A percentile compares a stretch with the other conserved stretches of the same genome.
Evolutionary conservation across 1,139 yeast genomes (phyloP).

Genomic region (Suhomyces coccinellae): DNA sequence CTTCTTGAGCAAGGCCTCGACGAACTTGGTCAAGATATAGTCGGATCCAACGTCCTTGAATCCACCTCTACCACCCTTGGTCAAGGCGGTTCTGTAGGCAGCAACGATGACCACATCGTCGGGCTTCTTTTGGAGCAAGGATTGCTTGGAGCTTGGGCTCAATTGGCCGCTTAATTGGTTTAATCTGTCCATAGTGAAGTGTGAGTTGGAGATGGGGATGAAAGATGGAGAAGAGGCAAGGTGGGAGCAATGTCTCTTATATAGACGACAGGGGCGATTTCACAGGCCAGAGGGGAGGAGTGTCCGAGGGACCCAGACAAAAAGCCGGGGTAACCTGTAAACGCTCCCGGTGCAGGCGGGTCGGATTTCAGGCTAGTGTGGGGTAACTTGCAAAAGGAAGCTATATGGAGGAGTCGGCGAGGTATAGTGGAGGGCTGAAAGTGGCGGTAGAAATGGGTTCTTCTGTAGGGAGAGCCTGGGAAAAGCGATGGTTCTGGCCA

Average conservation of each 20-base stretch:
- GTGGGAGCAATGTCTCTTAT: conserved; percentile 1
- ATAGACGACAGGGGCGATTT: conserved; percentile 4
- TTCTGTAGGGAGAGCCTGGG: background rate
- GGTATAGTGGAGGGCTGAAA: background rate
- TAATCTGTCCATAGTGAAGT: conserved; percentile 54
- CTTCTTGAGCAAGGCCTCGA: conserved; percentile 60
- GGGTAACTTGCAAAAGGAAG: conserved; percentile 2
- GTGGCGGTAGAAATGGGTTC: background rate
- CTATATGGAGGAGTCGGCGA: background rate
- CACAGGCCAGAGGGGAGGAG: conserved; percentile 12
- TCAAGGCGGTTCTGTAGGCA: conserved; percentile 87
- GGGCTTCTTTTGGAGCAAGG: conserved; percentile 58
- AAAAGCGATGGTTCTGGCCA: too few relatives aligned
- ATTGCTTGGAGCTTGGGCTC: conserved; percentile 46
- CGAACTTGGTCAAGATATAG: conserved; percentile 64
- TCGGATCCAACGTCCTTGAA: conserved; percentile 78
- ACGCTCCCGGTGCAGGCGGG: background rate
- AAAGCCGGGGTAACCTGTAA: conserved; percentile 3
- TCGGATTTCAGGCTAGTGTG: background rate
- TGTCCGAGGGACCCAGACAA: conserved; percentile 7
- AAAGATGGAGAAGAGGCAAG: background rate
- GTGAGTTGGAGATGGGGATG: background rate
- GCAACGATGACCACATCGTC: conserved; percentile 86
- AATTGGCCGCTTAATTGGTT: conserved; percentile 60
- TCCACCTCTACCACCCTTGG: conserved; percentile 82